Conservation (phyloP, 352 stramenopile species). For the Pythium biforme region DNA sequence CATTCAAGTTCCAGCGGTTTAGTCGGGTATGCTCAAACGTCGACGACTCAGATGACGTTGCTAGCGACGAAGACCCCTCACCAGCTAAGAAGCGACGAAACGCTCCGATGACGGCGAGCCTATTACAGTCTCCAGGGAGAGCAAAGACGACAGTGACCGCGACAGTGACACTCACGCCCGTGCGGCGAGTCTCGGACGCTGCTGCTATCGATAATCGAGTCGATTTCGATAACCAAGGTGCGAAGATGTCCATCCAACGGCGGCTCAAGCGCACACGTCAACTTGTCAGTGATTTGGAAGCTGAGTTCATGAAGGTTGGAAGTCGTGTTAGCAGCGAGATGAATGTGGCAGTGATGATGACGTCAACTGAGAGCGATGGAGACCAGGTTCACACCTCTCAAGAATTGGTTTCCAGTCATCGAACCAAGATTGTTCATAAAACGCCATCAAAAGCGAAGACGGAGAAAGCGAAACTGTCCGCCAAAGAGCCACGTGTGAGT, state of each 20-base stretch:
- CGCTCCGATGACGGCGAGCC: not conserved
- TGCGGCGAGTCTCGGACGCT: not conserved
- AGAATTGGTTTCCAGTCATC: not conserved
- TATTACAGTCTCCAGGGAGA: not conserved
- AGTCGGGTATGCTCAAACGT: conserved; percentile 47
- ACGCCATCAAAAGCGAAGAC: conserved; percentile 1
- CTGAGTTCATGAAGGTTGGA: conserved; percentile 26
- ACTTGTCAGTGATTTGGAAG: conserved; percentile 23
- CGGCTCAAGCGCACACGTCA: conserved; percentile 19
- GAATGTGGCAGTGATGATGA: not conserved
- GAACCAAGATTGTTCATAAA: not conserved
- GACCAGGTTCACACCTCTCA: not conserved
- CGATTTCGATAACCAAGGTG: not conserved
- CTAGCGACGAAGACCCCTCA: conserved; percentile 9
- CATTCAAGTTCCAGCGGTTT: conserved; percentile 28
- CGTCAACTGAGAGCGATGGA: conserved; percentile 14
- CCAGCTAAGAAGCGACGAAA: conserved; percentile 11
- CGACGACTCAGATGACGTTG: conserved; percentile 41
- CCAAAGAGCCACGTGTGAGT: not conserved
- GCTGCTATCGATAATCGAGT: not conserved
- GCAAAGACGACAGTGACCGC: not conserved
- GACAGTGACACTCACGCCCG: conserved; percentile 7
- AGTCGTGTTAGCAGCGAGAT: conserved; percentile 18
- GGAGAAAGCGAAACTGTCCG: not conserved
- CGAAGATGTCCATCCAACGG: conserved; percentile 5